These are phyloP conservation scores for Simplicillium aogashimaense DNA, from an alignment of 2,329 filamentous ascomycete genomes.

Conservation along the genomic window DNA sequence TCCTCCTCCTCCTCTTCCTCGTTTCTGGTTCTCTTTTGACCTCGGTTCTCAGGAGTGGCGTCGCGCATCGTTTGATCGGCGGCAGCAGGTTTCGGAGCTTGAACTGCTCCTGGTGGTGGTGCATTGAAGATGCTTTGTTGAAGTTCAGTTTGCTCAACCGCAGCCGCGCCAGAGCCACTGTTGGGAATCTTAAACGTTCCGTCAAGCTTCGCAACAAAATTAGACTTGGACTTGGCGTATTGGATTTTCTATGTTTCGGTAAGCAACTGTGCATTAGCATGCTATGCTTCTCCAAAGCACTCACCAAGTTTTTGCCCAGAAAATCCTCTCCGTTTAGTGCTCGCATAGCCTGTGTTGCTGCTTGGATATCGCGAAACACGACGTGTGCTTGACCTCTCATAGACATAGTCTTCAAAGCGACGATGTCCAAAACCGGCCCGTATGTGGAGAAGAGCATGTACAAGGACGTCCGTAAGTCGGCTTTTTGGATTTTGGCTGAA, in stretches of 20 bases:
- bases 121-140: slow-evolving; percentile 76
- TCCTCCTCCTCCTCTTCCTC: slow-evolving; percentile 59
- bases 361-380: slow-evolving; percentile 78
- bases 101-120: slow-evolving; percentile 39
- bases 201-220: slow-evolving; percentile 83
- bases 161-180: slow-evolving; percentile 37
- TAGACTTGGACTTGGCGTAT: slow-evolving; percentile 83
- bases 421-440: slow-evolving; percentile 83
- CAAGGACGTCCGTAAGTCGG: slow-evolving; percentile 73
- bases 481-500: slow-evolving; percentile 81
- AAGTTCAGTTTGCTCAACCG: slow-evolving; percentile 58
- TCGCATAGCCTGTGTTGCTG: slow-evolving; percentile 90
- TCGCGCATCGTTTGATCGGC: slow-evolving; percentile 39
- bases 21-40: slow-evolving; percentile 63
- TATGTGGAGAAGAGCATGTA: slow-evolving; percentile 95
- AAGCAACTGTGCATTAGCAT: not conserved
- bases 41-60: slow-evolving; percentile 44
- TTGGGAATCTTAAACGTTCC: slow-evolving; percentile 72
- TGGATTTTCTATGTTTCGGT: slow-evolving; percentile 61
- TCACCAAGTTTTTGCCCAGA: slow-evolving; percentile 74
- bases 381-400: slow-evolving; percentile 97
- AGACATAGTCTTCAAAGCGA: slow-evolving; percentile 77
- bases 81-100: slow-evolving; percentile 39
- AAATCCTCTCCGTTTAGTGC: slow-evolving; percentile 79
- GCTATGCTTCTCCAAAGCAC: slow-evolving; percentile 19